Percentiles rank a stretch among this genome's conserved stretches.
These are phyloP conservation scores for Skeletonema grethae DNA, from an alignment of 108 stramenopile genomes.

Conservation along the genomic window DNA sequence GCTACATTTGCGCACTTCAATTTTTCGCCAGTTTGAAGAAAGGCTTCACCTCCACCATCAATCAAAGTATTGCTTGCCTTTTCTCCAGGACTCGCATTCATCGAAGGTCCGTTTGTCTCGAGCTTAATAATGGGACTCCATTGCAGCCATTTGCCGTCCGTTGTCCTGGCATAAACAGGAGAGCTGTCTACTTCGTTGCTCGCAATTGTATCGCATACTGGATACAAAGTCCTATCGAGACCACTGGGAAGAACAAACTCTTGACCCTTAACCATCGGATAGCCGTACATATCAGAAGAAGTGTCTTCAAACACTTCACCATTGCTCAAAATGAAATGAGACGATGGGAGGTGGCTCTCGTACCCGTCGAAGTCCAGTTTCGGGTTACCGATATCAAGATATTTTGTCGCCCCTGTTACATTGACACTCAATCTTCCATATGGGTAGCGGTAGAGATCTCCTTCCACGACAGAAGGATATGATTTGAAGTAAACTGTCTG, in stretches of 20 bases:
- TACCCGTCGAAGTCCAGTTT: slow-evolving; percentile 44
- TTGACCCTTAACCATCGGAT: slow-evolving; percentile 21
- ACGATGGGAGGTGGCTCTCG: slow-evolving; percentile 29
- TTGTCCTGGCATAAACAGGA: slow-evolving; percentile 35
- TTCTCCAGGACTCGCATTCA: slow-evolving; percentile 26
- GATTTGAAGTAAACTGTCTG: slow-evolving; percentile 8
- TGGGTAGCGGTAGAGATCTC: slow-evolving; percentile 32
- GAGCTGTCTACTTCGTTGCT: slow-evolving; percentile 27
- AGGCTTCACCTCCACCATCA: slow-evolving; percentile 51
- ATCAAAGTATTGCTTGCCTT: slow-evolving; percentile 10
- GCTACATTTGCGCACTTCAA: slow-evolving; percentile 51
- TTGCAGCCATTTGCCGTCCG: slow-evolving; percentile 46
- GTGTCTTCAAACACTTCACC: slow-evolving; percentile 25
- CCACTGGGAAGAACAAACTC: slow-evolving; percentile 27
- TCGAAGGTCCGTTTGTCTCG: slow-evolving; percentile 46
- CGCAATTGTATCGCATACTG: slow-evolving; percentile 22
- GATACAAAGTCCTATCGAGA: slow-evolving; percentile 1
- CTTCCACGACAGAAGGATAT: slow-evolving; percentile 24
- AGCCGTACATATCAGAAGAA: slow-evolving; percentile 18
- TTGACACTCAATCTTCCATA: slow-evolving; percentile 26
- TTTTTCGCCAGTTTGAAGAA: slow-evolving; percentile 26
- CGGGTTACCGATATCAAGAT: slow-evolving; percentile 44
- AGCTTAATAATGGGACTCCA: slow-evolving; percentile 36
- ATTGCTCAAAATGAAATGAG: slow-evolving; percentile 26
- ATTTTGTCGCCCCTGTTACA: slow-evolving; percentile 9